These are phyloP conservation scores for Penicillium sp. DNA, from an alignment of 2,329 filamentous ascomycete species.

Conservation along the genomic window DNA sequence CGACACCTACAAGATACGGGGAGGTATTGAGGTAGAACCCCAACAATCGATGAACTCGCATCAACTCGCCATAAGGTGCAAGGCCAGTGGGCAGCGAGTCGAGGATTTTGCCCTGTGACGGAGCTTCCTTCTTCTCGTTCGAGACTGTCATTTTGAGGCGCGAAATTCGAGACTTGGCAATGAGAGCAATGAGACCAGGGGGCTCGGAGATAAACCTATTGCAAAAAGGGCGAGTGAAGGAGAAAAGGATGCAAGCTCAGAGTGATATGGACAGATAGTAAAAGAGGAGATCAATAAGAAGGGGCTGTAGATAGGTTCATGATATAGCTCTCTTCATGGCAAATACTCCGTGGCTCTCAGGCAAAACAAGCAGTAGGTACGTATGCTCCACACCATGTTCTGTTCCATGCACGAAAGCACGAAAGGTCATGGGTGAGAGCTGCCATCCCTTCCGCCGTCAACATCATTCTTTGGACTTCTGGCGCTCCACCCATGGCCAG, in stretches of 20 bases:
- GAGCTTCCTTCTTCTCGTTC: background rate
- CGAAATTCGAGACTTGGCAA: background rate
- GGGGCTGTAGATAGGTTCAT: background rate
- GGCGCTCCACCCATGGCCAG: background rate
- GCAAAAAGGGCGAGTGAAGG: background rate
- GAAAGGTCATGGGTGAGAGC: background rate
- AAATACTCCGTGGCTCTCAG: no score
- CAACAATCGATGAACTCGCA: background rate
- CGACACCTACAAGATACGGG: background rate
- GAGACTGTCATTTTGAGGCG: background rate
- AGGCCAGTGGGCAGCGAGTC: background rate
- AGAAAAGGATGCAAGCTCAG: background rate
- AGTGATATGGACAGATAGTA: background rate
- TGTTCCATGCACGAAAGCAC: background rate
- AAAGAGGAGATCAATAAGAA: background rate
- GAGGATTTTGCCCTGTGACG: background rate
- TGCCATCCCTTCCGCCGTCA: background rate
- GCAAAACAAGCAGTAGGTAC: background rate
- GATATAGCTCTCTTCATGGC: no score
- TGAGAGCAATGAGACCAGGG: no score
- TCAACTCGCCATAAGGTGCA: background rate
- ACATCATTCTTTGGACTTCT: background rate
- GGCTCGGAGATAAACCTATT: background rate
- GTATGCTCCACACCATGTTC: background rate
- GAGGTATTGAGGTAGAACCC: constrained; percentile 1